Evolutionary conservation across 257 asterid genomes (phyloP), one percentile per base, ranked within the genome.

Genomic region (Nicotiana tomentosiformis): DNA sequence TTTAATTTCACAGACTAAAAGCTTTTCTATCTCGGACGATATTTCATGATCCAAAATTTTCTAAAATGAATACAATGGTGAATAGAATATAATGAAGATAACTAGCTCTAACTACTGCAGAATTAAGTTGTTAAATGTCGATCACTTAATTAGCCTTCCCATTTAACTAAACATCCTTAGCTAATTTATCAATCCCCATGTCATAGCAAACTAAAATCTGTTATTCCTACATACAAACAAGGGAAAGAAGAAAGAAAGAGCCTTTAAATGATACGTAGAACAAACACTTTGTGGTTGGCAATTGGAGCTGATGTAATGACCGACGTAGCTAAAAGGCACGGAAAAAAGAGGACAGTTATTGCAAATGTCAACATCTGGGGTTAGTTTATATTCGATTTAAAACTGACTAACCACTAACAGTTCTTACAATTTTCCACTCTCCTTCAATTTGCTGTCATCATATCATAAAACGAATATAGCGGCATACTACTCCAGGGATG

Each of bases 311-410:
- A 23, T 74, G 58, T 53, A 11, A 10, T 74, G 39, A 49, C 7
- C 8, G n/a, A 68, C 10, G 39, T 1, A 70, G 78, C 15, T 74
- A 5, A 46, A 66, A 30, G 16, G 20, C 4, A n/a, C 2, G 6
- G 18, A 57, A 7, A 43, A 76, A 17, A 32, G 55, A 61, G 39
- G 78, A 62, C 29, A 66, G 67, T 46, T 26, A 77, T 37, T 9
- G 4, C 37, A 15, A 81, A 4, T 77, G 53, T 80, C 81, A 12
- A 43, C 60, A 20, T 84, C 66, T 69, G 53, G 32, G 29, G 56
- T 35, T 77, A 16, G 80, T 83, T 70, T n/a, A 70, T 77, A 66
- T 65, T 83, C 35, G 72, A 67, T 69, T 20, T 79, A 32, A 79
- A 68, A 39, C 39, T 67, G 66, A 35, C 58, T 32, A 37, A 62